Conservation (phyloP, 1,139 yeast genomes). For the Pneumocystis wakefieldiae region DNA sequence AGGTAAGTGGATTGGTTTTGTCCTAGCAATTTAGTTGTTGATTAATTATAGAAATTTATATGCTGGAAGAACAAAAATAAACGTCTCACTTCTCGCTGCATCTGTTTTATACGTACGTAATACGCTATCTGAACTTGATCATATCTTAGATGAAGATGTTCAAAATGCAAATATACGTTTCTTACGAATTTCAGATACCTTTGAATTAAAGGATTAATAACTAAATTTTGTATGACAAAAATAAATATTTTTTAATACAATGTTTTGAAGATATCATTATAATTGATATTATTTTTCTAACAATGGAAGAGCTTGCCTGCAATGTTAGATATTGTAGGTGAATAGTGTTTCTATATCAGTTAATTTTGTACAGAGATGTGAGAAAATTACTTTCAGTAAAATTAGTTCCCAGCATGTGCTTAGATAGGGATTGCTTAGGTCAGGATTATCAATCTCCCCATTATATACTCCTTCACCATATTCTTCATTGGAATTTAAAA, state of each 20-base stretch:
- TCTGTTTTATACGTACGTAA: conserved; percentile 76
- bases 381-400: conserved; percentile 60
- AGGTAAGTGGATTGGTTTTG: conserved; percentile 18
- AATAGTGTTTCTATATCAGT: conserved; percentile 22
- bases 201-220: not conserved
- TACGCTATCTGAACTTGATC: conserved; percentile 72
- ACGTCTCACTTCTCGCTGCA: conserved; percentile 72
- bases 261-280: not conserved
- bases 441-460: conserved; percentile 50
- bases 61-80: conserved; percentile 70
- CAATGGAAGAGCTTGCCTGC: not conserved
- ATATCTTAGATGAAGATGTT: conserved; percentile 78
- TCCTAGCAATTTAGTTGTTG: conserved; percentile 30
- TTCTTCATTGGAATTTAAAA: conserved; percentile 78
- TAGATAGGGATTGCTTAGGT: conserved; percentile 69
- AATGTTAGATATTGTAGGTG: not conserved
- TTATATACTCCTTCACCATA: conserved; percentile 63
- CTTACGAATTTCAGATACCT: not conserved
- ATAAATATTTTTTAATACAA: not conserved
- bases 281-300: not conserved
- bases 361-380: conserved; percentile 43
- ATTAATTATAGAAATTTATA: conserved; percentile 50
- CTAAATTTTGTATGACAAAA: not conserved
- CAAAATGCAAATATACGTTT: conserved; percentile 20
- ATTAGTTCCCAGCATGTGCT: conserved; percentile 84